Evolutionary conservation across 768 basidiomycete species (phyloP), one percentile per base, ranked within the genome.

Genomic region (Leccinum uliginosum): DNA sequence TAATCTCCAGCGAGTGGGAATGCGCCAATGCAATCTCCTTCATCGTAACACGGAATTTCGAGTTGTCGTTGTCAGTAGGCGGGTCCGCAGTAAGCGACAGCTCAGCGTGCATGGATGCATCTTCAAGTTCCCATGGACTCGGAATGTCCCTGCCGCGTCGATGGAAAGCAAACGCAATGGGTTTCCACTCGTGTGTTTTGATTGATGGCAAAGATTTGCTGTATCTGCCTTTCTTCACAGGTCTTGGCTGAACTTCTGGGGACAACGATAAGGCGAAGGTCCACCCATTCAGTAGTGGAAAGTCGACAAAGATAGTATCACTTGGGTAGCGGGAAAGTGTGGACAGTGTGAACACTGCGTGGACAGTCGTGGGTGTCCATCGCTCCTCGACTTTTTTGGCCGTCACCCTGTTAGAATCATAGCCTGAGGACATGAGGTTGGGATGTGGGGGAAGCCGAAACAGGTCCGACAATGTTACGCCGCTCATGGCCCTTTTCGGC

Each of bases 251-350:
- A 44, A 3, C 8, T 26, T 50, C 24, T 12, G 60, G 56, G 10
- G 51, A 35, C 58, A 67, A 32, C 17, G 54, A 56, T 26, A 66
- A 29, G 15, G 55, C 1, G 44, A 66, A 66, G 12, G 58, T 46
- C 65, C 60, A 65, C 17, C 66, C 63, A 15, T 8, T 44, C 8
- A 26, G 48, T 11, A 66, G 10, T 0, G 63, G 66, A 23, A 66
- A 46, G 3, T 53, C 12, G 23, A 67, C 15, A 24, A 53, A 34
- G 27, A 55, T 27, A 17, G 1, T 6, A 21, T 10, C 27, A 11
- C 0, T 34, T 19, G 52, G 3, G 15, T 5, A n/a, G 26, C 46
- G 12, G 14, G 60, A 4, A 7, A 43, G 34, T 14, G 27, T 10
- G 29, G 1, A 1, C 10, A 64, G 8, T 17, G 8, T 1, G 29